Percentiles rank a stretch among this genome's conserved stretches.
Evolutionary conservation across 192 early-diverging fungal species (phyloP).

Genomic region (Linnemannia exigua): DNA sequence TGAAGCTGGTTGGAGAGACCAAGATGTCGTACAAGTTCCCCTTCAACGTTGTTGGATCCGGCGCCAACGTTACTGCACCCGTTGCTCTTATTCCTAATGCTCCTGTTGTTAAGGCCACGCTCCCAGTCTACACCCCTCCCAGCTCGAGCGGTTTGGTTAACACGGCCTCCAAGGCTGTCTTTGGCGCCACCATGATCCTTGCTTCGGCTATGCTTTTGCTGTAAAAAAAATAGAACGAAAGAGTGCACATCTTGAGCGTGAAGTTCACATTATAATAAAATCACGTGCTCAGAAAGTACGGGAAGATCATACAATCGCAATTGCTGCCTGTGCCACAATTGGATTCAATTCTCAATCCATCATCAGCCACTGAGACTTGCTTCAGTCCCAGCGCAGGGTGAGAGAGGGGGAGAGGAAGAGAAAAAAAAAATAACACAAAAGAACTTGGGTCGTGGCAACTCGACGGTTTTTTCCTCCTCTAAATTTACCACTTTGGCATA

Average conservation of each 20-base stretch:
- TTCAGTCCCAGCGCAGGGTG: background rate
- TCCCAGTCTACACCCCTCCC: slow-evolving; percentile 30
- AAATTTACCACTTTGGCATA: slow-evolving; percentile 59
- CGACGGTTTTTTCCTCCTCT: slow-evolving; percentile 57
- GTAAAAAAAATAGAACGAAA: slow-evolving; percentile 18
- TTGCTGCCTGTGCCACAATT: background rate
- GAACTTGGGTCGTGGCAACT: slow-evolving; percentile 21
- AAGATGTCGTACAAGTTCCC: slow-evolving; percentile 32
- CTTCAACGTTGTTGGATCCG: slow-evolving; percentile 27
- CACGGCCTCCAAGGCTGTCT: slow-evolving; percentile 31
- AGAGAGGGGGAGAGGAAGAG: background rate
- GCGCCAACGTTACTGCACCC: slow-evolving; percentile 29
- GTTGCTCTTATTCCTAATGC: background rate
- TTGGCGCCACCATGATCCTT: slow-evolving; percentile 19
- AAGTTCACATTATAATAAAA: background rate
- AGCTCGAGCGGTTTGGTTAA: slow-evolving; percentile 20
- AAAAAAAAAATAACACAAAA: slow-evolving; percentile 35
- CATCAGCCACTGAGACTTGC: slow-evolving; percentile 9
- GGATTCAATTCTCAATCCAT: slow-evolving; percentile 18
- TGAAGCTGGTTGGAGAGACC: slow-evolving; percentile 16
- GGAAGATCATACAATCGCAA: background rate
- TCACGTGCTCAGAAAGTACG: background rate
- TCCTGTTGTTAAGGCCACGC: slow-evolving; percentile 12
- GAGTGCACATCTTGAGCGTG: background rate
- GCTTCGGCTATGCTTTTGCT: slow-evolving; percentile 33